phyloP scores from a whole-genome alignment of 805 yeast genomes.

The Candida dendrica region DNA sequence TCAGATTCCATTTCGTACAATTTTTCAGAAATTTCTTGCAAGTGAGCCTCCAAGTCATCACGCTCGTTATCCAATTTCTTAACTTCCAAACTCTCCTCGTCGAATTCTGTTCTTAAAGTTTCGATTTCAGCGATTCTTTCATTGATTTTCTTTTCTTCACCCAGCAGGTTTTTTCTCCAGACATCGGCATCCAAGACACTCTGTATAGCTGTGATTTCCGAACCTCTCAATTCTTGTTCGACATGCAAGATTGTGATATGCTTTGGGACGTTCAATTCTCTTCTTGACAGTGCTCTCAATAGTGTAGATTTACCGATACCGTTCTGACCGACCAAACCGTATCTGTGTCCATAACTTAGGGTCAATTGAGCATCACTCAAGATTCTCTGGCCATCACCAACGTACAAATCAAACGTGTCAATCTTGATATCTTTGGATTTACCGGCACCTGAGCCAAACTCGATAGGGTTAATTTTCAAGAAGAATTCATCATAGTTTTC shows the following conservation, averaged over 20 bases:
- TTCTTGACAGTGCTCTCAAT: conserved; percentile 81
- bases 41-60: conserved; percentile 72
- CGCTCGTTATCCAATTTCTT: conserved; percentile 84
- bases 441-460: conserved; percentile 84
- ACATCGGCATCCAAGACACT: conserved; percentile 99
- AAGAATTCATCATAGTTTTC: conserved; percentile 92
- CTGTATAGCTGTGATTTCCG: conserved; percentile 83
- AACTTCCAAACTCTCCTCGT: conserved; percentile 66
- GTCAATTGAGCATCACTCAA: conserved; percentile 82
- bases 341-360: conserved; percentile 85
- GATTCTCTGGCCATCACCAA: conserved; percentile 93
- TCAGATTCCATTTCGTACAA: conserved; percentile 92
- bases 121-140: conserved; percentile 76
- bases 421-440: conserved; percentile 94
- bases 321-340: conserved; percentile 96
- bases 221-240: conserved; percentile 95
- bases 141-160: conserved; percentile 68
- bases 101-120: conserved; percentile 59
- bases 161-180: conserved; percentile 86
- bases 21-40: conserved; percentile 75
- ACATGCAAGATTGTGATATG: conserved; percentile 95
- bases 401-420: conserved; percentile 88
- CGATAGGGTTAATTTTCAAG: conserved; percentile 91
- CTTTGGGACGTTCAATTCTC: conserved; percentile 91
- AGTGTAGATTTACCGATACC: conserved; percentile 99